A percentile compares a stretch with the other conserved stretches of the same genome.
Conservation (phyloP, 331 rosid species). For the Malus hybrid region DNA sequence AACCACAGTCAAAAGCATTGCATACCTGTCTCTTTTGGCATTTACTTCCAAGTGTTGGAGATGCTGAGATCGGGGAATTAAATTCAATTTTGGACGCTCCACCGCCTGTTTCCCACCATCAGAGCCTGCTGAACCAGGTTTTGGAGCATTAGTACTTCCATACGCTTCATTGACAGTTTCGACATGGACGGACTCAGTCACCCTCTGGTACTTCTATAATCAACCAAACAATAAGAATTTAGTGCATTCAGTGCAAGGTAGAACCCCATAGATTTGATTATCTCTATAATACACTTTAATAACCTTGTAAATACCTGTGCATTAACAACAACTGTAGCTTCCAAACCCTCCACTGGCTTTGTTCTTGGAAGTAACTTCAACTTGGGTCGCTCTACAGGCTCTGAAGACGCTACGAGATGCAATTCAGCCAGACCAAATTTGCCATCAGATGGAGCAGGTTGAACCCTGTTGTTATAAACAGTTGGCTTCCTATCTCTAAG, state of each 20-base stretch:
- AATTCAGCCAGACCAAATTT: slow-evolving; percentile 45
- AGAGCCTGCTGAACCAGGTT: slow-evolving; percentile 37
- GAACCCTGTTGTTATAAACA: slow-evolving; percentile 30
- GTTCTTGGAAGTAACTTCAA: slow-evolving; percentile 69
- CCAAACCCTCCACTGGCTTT: slow-evolving; percentile 49
- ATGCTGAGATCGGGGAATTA: slow-evolving; percentile 77
- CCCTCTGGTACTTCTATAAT: slow-evolving; percentile 34
- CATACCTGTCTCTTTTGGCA: slow-evolving; percentile 66
- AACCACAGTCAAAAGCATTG: not conserved
- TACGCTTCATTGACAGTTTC: slow-evolving; percentile 43
- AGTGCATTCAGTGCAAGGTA: not conserved
- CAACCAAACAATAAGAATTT: slow-evolving; percentile 18
- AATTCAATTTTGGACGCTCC: slow-evolving; percentile 82
- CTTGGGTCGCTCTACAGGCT: slow-evolving; percentile 59
- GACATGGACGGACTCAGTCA: slow-evolving; percentile 29
- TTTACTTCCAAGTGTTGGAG: slow-evolving; percentile 45
- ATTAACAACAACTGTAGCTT: slow-evolving; percentile 33
- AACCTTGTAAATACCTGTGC: slow-evolving; percentile 45
- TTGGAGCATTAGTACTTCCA: slow-evolving; percentile 38
- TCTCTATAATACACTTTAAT: not conserved
- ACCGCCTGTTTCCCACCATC: slow-evolving; percentile 56
- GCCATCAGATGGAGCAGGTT: slow-evolving; percentile 30
- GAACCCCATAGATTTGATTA: not conserved
- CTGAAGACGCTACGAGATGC: slow-evolving; percentile 34
- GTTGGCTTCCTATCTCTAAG: slow-evolving; percentile 26